phyloP scores from a whole-genome alignment of 345 rosid species.

The Aurinia saxatilis region DNA sequence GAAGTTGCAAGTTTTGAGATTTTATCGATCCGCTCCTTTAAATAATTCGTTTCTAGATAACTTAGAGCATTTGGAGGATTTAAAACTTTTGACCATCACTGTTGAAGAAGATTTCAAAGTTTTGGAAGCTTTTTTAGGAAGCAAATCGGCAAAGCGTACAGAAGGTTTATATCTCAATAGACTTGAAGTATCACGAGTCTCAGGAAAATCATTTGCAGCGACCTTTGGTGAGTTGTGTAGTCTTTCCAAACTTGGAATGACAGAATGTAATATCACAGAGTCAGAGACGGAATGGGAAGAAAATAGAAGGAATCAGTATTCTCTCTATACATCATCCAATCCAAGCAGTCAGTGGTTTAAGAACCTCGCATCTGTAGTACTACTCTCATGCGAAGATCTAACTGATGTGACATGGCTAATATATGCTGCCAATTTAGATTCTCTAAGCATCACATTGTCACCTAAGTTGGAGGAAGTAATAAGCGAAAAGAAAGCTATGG shows the following conservation, averaged over 20 bases:
- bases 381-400: neutral
- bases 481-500: neutral
- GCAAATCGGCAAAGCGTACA: neutral
- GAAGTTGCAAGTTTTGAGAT: conserved; percentile 8
- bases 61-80: neutral
- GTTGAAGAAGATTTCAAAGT: neutral
- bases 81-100: neutral
- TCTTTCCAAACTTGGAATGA: conserved; percentile 3
- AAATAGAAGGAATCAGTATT: neutral
- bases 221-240: neutral
- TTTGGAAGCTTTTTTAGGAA: neutral
- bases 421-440: neutral
- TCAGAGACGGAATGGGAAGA: neutral
- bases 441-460: neutral
- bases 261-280: neutral
- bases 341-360: neutral
- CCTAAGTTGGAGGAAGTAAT: conserved; percentile 1
- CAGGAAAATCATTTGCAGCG: neutral
- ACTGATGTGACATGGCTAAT: conserved; percentile 9
- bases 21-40: neutral
- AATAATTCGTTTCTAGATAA: neutral
- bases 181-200: neutral
- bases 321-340: neutral
- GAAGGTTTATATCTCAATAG: neutral
- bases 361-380: conserved; percentile 1